Conservation (phyloP, 306 rosid genomes). For the Cicer cuneatum region DNA sequence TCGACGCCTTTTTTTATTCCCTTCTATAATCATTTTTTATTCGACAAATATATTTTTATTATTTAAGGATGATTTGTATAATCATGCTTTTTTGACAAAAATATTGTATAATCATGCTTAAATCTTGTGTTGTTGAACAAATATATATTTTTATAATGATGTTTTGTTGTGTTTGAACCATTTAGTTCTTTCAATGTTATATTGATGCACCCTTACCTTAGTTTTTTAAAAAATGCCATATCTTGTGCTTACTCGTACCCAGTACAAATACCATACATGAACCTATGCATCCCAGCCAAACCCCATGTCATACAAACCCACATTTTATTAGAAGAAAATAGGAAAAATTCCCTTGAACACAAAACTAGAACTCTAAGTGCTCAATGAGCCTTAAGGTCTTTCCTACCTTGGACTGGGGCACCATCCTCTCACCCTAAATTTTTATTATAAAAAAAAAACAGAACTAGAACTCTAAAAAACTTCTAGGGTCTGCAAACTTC, state of each 20-base stretch:
- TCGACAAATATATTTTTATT: too few species aligned
- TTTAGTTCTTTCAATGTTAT: constrained; percentile 1
- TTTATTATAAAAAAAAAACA: too few species aligned
- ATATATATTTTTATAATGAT: background rate
- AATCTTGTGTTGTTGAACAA: background rate
- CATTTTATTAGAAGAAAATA: background rate
- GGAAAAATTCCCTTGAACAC: background rate
- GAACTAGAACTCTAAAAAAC: background rate
- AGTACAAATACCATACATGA: background rate
- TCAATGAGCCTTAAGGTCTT: too few species aligned
- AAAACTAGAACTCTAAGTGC: background rate
- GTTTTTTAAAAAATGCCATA: background rate
- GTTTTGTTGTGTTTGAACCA: background rate
- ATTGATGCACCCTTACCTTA: background rate
- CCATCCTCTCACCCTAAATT: too few species aligned
- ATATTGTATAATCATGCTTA: background rate
- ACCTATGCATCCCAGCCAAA: background rate
- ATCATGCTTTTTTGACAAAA: too few species aligned
- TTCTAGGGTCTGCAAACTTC: background rate
- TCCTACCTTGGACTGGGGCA: too few species aligned
- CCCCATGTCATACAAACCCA: background rate
- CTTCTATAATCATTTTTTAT: background rate
- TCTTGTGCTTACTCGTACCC: background rate
- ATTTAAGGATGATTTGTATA: too few species aligned
- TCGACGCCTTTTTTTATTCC: background rate